phyloP scores from a whole-genome alignment of 2,329 filamentous ascomycete genomes.

The Dendryphion nanum region DNA sequence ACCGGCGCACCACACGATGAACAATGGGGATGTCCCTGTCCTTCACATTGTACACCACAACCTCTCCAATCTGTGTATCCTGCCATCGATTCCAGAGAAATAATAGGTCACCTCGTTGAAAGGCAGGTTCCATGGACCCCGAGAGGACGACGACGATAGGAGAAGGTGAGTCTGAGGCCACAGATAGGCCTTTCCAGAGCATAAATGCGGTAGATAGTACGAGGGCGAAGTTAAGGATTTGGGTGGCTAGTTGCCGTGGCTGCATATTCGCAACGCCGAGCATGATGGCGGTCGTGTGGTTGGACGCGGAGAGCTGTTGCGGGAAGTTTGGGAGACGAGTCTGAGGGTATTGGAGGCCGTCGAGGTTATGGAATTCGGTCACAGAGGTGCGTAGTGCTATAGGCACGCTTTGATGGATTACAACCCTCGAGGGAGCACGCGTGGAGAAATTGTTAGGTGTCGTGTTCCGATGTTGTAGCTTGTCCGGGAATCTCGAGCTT shows the following conservation, averaged over 20 bases:
- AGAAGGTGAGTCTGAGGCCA: conserved; percentile 63
- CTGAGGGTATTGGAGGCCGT: neutral
- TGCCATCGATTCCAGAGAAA: conserved; percentile 71
- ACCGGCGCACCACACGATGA: conserved; percentile 78
- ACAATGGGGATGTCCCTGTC: conserved; percentile 98
- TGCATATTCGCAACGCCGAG: conserved; percentile 60
- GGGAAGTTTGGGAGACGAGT: neutral
- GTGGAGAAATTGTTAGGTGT: neutral
- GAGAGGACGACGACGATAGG: conserved; percentile 83
- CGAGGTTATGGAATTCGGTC: neutral
- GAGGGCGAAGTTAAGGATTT: conserved; percentile 86
- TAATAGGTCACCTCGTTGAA: conserved; percentile 73
- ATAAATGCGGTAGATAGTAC: conserved; percentile 91
- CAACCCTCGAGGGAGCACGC: no score
- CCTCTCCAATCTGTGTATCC: conserved; percentile 67
- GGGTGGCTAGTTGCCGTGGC: conserved; percentile 75
- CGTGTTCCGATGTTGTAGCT: neutral
- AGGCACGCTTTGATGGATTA: neutral
- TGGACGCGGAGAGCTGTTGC: conserved; percentile 2
- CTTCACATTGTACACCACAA: conserved; percentile 80
- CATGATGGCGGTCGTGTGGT: conserved; percentile 23
- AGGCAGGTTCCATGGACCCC: conserved; percentile 81
- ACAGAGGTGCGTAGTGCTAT: neutral
- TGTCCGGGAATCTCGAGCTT: neutral
- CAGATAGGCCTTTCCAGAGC: conserved; percentile 84